Percentiles rank a stretch among this genome's conserved stretches.
Evolutionary conservation across 2,329 filamentous ascomycete genomes (phyloP).

Genomic region (Penicillium sp.): DNA sequence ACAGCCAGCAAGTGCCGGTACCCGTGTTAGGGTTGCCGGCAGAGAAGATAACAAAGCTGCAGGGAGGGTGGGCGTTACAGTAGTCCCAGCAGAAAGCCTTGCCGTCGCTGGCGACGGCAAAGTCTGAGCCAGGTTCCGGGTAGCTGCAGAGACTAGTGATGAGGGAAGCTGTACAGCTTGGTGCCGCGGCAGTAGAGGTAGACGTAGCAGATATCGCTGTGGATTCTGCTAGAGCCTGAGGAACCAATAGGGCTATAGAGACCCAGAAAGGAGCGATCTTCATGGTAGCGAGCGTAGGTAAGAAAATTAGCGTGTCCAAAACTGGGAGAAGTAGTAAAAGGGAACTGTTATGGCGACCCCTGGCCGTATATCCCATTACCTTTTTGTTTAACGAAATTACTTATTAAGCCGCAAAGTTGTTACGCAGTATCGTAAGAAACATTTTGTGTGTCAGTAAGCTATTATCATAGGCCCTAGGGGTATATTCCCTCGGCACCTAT

Average conservation of each 20-base stretch:
- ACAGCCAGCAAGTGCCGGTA: conserved; percentile 32
- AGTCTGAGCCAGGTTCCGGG: conserved; percentile 16
- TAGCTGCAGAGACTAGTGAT: conserved; percentile 30
- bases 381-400: no score
- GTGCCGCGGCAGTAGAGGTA: conserved; percentile 19
- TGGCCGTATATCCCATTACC: no score
- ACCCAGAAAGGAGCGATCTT: conserved; percentile 23
- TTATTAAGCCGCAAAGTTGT: no score
- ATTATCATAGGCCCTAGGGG: no score
- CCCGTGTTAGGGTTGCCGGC: conserved; percentile 28
- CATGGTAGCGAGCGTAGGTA: conserved; percentile 21
- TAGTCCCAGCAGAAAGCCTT: conserved; percentile 29
- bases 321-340: neutral
- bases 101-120: conserved; percentile 26
- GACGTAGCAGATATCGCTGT: conserved; percentile 13
- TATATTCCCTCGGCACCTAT: no score
- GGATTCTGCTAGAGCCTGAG: conserved; percentile 16
- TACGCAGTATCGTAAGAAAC: no score
- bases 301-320: neutral
- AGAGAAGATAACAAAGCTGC: conserved; percentile 32
- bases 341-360: no score
- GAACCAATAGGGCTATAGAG: conserved; percentile 18
- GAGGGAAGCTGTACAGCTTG: conserved; percentile 29
- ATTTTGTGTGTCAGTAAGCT: no score
- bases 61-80: conserved; percentile 31